Evolutionary conservation across 805 yeast genomes (phyloP).

Genomic region (Schwanniomyces pseudopolymorphus): DNA sequence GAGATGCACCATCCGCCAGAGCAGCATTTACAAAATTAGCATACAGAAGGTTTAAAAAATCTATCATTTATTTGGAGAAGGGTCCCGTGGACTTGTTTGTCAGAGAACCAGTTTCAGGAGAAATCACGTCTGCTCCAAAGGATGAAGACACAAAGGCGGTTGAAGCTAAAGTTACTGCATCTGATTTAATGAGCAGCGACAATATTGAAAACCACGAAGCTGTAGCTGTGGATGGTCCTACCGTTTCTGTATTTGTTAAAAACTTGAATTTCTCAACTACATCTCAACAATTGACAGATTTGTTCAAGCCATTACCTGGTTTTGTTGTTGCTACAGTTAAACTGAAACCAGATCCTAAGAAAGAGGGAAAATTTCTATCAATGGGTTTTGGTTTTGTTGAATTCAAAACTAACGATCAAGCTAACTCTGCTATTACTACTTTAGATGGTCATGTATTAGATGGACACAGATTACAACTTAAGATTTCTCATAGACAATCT

Average conservation of each 20-base stretch:
- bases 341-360: constrained; percentile 83
- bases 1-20: constrained; percentile 81
- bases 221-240: constrained; percentile 58
- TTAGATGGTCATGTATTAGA: constrained; percentile 78
- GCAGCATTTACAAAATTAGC: constrained; percentile 86
- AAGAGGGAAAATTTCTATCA: constrained; percentile 63
- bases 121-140: constrained; percentile 21
- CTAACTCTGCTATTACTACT: constrained; percentile 68
- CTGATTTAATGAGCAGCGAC: constrained; percentile 41
- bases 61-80: constrained; percentile 86
- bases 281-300: constrained; percentile 48
- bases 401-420: constrained; percentile 75
- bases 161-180: constrained; percentile 45
- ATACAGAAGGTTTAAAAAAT: constrained; percentile 82
- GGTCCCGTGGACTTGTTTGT: constrained; percentile 85
- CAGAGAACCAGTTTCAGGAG: constrained; percentile 49
- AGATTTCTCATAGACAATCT: constrained; percentile 78
- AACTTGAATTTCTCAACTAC: constrained; percentile 87
- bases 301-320: constrained; percentile 74
- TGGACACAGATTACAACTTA: constrained; percentile 88
- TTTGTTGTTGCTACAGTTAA: constrained; percentile 80
- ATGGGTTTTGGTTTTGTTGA: constrained; percentile 99
- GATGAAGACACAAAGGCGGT: constrained; percentile 36
- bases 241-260: constrained; percentile 87
- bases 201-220: constrained; percentile 9